Conservation (phyloP, 148 eudicot species). For the Camellia japonica region DNA sequence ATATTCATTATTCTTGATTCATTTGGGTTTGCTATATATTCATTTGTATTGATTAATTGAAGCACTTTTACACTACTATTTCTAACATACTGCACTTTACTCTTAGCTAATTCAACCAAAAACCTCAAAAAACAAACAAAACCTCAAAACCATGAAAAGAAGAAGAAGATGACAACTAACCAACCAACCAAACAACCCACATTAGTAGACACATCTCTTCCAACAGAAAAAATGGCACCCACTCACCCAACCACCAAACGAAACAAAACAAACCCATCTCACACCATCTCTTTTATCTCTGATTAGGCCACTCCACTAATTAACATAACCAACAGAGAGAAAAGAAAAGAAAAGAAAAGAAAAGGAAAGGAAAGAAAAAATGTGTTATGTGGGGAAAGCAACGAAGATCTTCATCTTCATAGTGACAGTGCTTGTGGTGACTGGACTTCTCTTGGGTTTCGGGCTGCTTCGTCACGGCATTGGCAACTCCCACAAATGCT, state of each 20-base stretch:
- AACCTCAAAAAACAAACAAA: not conserved
- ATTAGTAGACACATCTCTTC: too few species aligned
- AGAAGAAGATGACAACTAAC: not conserved
- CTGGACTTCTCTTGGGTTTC: conserved; percentile 64
- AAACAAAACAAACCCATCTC: conserved; percentile 5
- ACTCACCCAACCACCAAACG: not conserved
- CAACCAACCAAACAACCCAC: not conserved
- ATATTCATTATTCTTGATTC: too few species aligned
- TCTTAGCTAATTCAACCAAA: not conserved
- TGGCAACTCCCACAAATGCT: conserved; percentile 38
- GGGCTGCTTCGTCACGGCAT: conserved; percentile 36
- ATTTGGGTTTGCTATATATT: too few species aligned
- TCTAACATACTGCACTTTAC: not conserved
- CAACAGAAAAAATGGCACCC: too few species aligned
- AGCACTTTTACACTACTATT: too few species aligned
- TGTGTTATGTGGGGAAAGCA: conserved; percentile 95
- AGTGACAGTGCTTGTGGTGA: conserved; percentile 44
- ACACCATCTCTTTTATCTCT: not conserved
- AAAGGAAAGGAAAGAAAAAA: conserved; percentile 26
- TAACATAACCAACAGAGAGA: too few species aligned
- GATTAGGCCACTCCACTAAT: too few species aligned
- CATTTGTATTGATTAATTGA: too few species aligned
- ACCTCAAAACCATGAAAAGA: conserved; percentile 1
- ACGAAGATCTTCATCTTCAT: conserved; percentile 96
- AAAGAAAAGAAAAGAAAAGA: not conserved